These are phyloP conservation scores for Phellinidium pouzarii DNA, from an alignment of 1,284 basidiomycete species.

Conservation along the genomic window DNA sequence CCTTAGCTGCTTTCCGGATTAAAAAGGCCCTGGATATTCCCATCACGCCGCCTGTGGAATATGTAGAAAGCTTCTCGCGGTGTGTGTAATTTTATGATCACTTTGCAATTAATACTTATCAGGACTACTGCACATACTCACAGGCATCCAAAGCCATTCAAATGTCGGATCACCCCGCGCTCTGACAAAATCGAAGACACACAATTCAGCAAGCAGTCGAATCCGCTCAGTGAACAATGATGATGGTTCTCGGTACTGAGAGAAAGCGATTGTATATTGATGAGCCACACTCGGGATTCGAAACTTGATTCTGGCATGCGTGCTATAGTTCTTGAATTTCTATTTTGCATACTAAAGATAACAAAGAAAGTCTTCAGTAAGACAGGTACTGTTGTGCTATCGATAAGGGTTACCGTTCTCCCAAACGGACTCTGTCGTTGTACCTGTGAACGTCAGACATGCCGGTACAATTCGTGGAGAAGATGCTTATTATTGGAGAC, in stretches of 20 bases:
- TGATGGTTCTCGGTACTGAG: neutral
- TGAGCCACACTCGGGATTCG: too few relatives aligned
- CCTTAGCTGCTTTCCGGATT: slow-evolving; percentile 14
- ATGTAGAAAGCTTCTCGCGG: slow-evolving; percentile 2
- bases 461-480: too few relatives aligned
- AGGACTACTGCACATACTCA: neutral
- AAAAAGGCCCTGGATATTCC: slow-evolving; percentile 7
- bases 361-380: too few relatives aligned
- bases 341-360: too few relatives aligned
- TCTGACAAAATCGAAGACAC: neutral
- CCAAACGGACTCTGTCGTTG: too few relatives aligned
- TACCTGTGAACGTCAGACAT: too few relatives aligned
- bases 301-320: too few relatives aligned
- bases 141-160: neutral
- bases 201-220: neutral
- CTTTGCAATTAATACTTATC: neutral
- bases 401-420: too few relatives aligned
- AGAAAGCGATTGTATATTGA: neutral
- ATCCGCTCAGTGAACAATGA: neutral
- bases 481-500: too few relatives aligned
- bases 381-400: too few relatives aligned
- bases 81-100: neutral
- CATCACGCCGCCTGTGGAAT: slow-evolving; percentile 8
- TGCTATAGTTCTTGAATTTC: too few relatives aligned
- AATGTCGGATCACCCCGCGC: neutral